Evolutionary conservation across 805 yeast species (phyloP).

Genomic region (Nakazawaea molendinolei): DNA sequence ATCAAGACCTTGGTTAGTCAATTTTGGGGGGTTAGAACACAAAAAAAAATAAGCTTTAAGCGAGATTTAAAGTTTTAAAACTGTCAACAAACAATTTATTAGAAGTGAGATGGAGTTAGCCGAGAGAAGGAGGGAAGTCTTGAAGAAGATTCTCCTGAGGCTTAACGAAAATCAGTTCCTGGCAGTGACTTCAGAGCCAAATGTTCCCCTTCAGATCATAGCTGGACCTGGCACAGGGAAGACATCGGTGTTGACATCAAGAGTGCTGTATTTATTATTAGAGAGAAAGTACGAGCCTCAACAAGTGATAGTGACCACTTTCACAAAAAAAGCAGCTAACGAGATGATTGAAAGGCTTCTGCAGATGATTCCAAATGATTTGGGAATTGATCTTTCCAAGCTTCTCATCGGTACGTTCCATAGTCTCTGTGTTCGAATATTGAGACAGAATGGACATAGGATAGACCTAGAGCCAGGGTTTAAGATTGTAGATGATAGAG

Average conservation of each 20-base stretch:
- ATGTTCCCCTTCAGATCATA: conserved; percentile 38
- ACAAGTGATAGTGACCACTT: conserved; percentile 77
- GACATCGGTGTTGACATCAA: conserved; percentile 72
- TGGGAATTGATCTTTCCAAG: conserved; percentile 28
- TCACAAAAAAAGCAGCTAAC: conserved; percentile 86
- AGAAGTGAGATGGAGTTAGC: background rate
- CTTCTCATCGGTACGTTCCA: conserved; percentile 87
- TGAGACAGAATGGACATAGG: conserved; percentile 46
- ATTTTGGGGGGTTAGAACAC: too few relatives aligned
- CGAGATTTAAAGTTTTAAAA: too few relatives aligned
- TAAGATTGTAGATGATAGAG: conserved; percentile 62
- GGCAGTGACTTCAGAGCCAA: conserved; percentile 37
- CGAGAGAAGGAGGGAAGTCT: background rate
- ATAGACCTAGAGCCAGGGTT: conserved; percentile 36
- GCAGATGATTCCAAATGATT: conserved; percentile 21
- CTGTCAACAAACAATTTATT: too few relatives aligned
- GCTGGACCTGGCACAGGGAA: conserved; percentile 71
- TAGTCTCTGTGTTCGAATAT: conserved; percentile 60
- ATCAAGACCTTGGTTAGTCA: too few relatives aligned
- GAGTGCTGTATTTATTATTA: conserved; percentile 67
- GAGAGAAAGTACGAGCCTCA: conserved; percentile 48
- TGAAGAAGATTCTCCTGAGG: conserved; percentile 5
- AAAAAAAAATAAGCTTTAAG: too few relatives aligned
- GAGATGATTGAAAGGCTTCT: conserved; percentile 69
- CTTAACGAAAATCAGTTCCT: conserved; percentile 34